Conservation (phyloP, 2,329 filamentous ascomycete genomes). For the Pseudopithomyces chartarum region DNA sequence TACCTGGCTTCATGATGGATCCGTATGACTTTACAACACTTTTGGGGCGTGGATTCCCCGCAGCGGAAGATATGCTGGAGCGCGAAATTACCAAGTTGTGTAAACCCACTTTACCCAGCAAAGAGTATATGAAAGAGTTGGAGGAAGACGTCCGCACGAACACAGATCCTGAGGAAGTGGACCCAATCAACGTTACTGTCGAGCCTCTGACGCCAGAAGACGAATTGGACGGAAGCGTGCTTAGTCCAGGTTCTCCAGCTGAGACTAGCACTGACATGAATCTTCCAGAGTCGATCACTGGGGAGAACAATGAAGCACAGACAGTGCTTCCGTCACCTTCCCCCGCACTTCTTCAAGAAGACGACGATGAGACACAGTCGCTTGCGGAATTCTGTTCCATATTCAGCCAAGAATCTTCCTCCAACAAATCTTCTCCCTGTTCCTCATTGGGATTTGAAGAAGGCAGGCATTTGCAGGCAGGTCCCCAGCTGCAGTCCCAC, state of each 20-base stretch:
- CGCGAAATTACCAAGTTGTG: slow-evolving; percentile 4
- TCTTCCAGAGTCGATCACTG: too few relatives aligned
- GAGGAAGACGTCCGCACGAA: not conserved
- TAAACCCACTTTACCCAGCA: not conserved
- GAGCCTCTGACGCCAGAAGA: not conserved
- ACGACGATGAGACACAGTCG: not conserved
- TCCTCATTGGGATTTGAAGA: not conserved
- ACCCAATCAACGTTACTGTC: not conserved
- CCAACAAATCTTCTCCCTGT: not conserved
- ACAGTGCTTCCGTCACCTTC: not conserved
- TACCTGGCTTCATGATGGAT: slow-evolving; percentile 2
- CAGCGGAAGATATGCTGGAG: slow-evolving; percentile 6
- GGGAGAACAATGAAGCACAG: too few relatives aligned
- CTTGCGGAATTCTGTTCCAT: not conserved
- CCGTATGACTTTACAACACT: not conserved
- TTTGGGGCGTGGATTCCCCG: slow-evolving; percentile 1
- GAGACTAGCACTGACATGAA: too few relatives aligned
- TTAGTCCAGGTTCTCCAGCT: too few relatives aligned
- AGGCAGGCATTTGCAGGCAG: not conserved
- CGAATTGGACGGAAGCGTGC: too few relatives aligned
- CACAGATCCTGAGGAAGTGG: not conserved
- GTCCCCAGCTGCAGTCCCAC: not conserved
- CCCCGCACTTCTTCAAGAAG: too few relatives aligned
- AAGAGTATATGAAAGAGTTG: not conserved
- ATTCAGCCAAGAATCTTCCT: not conserved